A percentile compares a stretch with the other conserved stretches of the same genome.
phyloP scores from a whole-genome alignment of 1,139 yeast species.

The Hansenula lynferdii region DNA sequence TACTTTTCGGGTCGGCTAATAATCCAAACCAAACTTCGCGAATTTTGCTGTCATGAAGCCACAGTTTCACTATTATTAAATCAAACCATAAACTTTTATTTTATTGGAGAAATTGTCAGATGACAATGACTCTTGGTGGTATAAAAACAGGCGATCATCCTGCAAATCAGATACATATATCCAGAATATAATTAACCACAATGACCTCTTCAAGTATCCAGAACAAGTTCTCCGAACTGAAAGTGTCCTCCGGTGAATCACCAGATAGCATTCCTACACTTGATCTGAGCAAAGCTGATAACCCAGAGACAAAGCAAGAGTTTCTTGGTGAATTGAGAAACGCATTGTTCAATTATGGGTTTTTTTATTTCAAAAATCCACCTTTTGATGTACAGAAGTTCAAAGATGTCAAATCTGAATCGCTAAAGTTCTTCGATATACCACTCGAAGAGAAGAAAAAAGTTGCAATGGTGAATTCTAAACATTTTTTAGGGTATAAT shows the following conservation, averaged over 20 bases:
- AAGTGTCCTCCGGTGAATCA: conserved; percentile 1
- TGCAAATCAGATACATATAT: no score
- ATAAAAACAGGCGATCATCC: no score
- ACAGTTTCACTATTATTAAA: no score
- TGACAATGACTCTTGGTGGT: no score
- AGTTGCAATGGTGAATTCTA: conserved; percentile 57
- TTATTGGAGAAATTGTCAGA: no score
- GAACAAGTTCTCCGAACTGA: neutral
- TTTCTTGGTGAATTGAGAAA: conserved; percentile 43
- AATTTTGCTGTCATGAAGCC: no score
- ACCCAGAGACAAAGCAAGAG: conserved; percentile 36
- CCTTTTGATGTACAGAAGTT: conserved; percentile 28
- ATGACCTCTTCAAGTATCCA: neutral
- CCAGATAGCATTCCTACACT: conserved; percentile 19
- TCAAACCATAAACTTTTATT: no score
- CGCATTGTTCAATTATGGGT: conserved; percentile 60
- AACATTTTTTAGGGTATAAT: conserved; percentile 66
- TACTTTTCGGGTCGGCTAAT: no score
- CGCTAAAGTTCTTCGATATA: conserved; percentile 46
- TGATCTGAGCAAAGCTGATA: conserved; percentile 19
- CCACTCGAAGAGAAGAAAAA: conserved; percentile 47
- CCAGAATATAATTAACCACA: no score
- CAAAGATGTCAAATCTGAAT: conserved; percentile 34
- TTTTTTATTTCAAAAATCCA: conserved; percentile 44
- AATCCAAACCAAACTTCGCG: no score